Conservation (phyloP, 331 rosid genomes). For the Malus hybrid region DNA sequence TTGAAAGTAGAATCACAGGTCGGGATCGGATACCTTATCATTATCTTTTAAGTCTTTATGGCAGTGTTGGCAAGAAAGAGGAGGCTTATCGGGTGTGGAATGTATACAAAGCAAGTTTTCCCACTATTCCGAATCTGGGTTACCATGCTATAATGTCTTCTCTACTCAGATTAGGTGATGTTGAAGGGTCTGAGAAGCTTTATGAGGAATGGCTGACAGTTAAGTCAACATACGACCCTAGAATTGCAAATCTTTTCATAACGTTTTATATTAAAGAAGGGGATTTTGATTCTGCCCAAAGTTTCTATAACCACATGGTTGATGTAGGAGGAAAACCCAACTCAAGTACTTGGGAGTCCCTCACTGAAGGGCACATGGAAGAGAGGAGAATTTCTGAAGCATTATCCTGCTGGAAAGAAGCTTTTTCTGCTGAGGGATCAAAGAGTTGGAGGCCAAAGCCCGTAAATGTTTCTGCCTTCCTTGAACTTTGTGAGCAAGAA, state of each 20-base stretch:
- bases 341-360: conserved; percentile 78
- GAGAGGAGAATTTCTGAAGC: conserved; percentile 52
- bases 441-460: conserved; percentile 77
- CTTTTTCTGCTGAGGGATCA: conserved; percentile 46
- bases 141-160: conserved; percentile 74
- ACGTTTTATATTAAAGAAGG: conserved; percentile 45
- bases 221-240: conserved; percentile 57
- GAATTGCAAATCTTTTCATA: conserved; percentile 70
- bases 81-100: conserved; percentile 85
- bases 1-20: conserved; percentile 72
- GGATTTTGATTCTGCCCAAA: conserved; percentile 41
- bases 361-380: conserved; percentile 48
- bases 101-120: conserved; percentile 53
- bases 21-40: conserved; percentile 85
- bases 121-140: conserved; percentile 78
- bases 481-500: conserved; percentile 50
- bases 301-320: conserved; percentile 48
- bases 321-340: conserved; percentile 69
- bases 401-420: conserved; percentile 63
- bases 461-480: conserved; percentile 37
- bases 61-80: conserved; percentile 63
- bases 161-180: conserved; percentile 62
- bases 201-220: conserved; percentile 72
- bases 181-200: conserved; percentile 67
- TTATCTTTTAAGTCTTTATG: conserved; percentile 81